These are phyloP conservation scores for Candida sp. DNA, from an alignment of 1,139 yeast genomes.

Conservation along the genomic window DNA sequence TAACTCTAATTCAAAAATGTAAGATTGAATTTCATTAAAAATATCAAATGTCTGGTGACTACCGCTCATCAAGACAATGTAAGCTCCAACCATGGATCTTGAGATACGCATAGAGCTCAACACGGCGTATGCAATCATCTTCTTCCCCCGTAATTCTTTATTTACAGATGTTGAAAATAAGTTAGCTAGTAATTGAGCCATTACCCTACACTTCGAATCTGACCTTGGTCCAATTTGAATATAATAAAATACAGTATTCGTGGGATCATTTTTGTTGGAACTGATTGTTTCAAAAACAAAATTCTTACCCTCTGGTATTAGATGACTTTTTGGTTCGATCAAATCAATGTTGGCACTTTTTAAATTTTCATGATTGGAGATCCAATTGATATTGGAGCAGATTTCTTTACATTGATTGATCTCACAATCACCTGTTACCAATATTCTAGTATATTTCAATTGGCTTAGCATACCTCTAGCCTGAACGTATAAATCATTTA, in stretches of 20 bases:
- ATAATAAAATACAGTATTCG: constrained; percentile 47
- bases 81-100: constrained; percentile 53
- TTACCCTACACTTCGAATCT: constrained; percentile 23
- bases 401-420: constrained; percentile 9
- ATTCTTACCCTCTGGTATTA: constrained; percentile 32
- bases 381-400: constrained; percentile 10
- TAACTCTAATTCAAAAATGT: constrained; percentile 34
- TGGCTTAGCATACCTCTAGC: constrained; percentile 14
- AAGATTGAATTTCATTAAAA: constrained; percentile 43
- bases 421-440: constrained; percentile 49
- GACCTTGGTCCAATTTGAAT: constrained; percentile 52
- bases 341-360: not conserved
- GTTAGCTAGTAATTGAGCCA: constrained; percentile 44
- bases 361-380: constrained; percentile 12
- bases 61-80: constrained; percentile 43
- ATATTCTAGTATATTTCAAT: constrained; percentile 31
- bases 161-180: constrained; percentile 37
- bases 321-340: constrained; percentile 21
- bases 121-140: constrained; percentile 45
- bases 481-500: constrained; percentile 18
- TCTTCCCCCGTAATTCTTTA: constrained; percentile 46
- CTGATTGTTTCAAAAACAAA: constrained; percentile 21
- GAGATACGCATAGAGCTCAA: constrained; percentile 51
- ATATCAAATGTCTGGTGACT: constrained; percentile 24
- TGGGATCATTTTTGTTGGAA: constrained; percentile 39